phyloP scores from a whole-genome alignment of 2,329 filamentous ascomycete species.

The Cladosporium velox region DNA sequence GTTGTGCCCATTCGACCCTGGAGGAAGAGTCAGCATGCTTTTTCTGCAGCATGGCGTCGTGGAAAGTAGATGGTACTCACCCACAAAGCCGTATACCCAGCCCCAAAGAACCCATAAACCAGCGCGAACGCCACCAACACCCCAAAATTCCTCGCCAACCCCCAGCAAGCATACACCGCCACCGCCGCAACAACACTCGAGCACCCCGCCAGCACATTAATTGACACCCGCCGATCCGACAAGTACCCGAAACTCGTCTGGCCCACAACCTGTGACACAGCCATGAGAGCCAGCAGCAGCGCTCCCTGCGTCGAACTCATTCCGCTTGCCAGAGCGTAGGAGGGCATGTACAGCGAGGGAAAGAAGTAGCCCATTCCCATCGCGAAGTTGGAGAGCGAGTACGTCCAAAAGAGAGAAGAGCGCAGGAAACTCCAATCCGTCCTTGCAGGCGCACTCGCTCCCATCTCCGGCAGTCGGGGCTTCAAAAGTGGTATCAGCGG shows the following conservation, averaged over 20 bases:
- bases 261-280: conserved; percentile 40
- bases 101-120: conserved; percentile 49
- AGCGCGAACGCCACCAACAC: conserved; percentile 45
- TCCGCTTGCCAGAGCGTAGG: conserved; percentile 37
- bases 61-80: background rate
- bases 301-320: conserved; percentile 32
- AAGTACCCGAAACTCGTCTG: conserved; percentile 41
- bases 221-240: conserved; percentile 40
- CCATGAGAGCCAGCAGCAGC: conserved; percentile 41
- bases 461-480: conserved; percentile 35
- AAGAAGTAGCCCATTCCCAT: conserved; percentile 45
- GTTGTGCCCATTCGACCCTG: conserved; percentile 29
- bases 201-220: conserved; percentile 37
- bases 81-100: conserved; percentile 42
- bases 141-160: conserved; percentile 42
- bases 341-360: conserved; percentile 43
- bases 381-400: conserved; percentile 40
- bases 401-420: conserved; percentile 36
- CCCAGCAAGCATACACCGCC: conserved; percentile 51
- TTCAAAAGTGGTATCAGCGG: conserved; percentile 40
- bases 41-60: background rate
- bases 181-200: conserved; percentile 46
- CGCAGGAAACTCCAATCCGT: conserved; percentile 38
- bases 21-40: background rate
- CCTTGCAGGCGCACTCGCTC: conserved; percentile 24